Evolutionary conservation across 345 rosid species (phyloP).

Genomic region (Moricandia moricandioides): DNA sequence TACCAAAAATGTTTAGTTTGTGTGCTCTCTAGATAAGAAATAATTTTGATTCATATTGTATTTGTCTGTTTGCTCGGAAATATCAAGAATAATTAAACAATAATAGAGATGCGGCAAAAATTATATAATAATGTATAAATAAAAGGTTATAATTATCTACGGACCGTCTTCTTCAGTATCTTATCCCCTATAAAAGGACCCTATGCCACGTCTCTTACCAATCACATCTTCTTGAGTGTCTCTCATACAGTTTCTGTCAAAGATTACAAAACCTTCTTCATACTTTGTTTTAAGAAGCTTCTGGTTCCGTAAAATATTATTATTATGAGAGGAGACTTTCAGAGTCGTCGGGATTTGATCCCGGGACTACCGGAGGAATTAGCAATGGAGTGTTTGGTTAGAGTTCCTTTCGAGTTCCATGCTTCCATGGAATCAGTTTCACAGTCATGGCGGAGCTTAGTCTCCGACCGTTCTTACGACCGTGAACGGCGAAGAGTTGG

Average conservation of each 20-base stretch:
- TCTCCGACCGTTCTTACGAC: constrained; percentile 34
- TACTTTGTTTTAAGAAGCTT: constrained; percentile 14
- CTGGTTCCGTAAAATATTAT: too few species aligned
- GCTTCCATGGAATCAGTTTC: constrained; percentile 46
- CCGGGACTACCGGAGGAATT: constrained; percentile 55
- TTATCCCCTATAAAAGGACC: constrained; percentile 18
- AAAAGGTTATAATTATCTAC: constrained; percentile 5
- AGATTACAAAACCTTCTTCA: constrained; percentile 2
- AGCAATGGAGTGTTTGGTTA: constrained; percentile 48
- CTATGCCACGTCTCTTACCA: constrained; percentile 14
- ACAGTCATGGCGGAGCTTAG: constrained; percentile 38
- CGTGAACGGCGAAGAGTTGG: constrained; percentile 29
- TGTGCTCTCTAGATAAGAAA: background rate
- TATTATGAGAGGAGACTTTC: background rate
- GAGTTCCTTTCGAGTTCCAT: constrained; percentile 52
- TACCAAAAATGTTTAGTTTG: background rate
- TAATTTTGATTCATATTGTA: background rate
- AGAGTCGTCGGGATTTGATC: constrained; percentile 33
- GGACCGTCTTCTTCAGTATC: constrained; percentile 12
- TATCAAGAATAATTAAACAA: constrained; percentile 8
- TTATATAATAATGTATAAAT: background rate
- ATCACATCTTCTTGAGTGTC: constrained; percentile 28
- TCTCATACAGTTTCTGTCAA: constrained; percentile 1
- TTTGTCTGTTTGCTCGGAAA: background rate
- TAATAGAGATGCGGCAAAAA: background rate